These are phyloP conservation scores for Paramecium tetraurelia DNA, from an alignment of 73 alveolate genomes.

Conservation along the genomic window DNA sequence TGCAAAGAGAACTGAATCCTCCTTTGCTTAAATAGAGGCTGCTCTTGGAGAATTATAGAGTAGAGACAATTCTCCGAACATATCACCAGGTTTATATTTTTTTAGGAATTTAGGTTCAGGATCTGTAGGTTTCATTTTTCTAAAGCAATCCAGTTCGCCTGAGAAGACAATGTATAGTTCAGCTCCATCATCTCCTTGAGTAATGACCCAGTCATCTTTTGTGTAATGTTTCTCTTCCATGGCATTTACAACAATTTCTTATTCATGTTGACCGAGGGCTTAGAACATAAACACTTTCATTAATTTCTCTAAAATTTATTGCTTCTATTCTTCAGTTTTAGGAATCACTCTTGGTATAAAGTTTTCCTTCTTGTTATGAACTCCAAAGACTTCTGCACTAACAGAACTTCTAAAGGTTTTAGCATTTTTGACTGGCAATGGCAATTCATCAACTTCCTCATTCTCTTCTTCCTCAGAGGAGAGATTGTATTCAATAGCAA, in stretches of 20 bases:
- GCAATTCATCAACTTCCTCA: constrained; percentile 28
- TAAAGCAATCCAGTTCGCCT: constrained; percentile 81
- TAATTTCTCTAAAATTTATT: constrained; percentile 68
- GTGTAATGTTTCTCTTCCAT: constrained; percentile 65
- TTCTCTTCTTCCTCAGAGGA: constrained; percentile 18
- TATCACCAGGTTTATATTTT: constrained; percentile 71
- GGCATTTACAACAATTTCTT: constrained; percentile 71
- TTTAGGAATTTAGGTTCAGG: constrained; percentile 60
- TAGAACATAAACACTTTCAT: constrained; percentile 69
- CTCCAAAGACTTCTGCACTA: constrained; percentile 97
- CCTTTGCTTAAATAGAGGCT: constrained; percentile 75
- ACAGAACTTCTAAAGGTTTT: constrained; percentile 73
- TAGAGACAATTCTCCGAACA: constrained; percentile 84
- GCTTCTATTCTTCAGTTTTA: constrained; percentile 79
- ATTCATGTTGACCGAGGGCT: constrained; percentile 64
- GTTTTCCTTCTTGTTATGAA: constrained; percentile 79
- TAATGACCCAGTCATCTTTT: constrained; percentile 75
- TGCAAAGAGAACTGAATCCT: constrained; percentile 74
- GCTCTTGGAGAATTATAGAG: constrained; percentile 80
- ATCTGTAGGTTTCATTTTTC: constrained; percentile 61
- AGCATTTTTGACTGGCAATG: not conserved
- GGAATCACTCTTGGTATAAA: constrained; percentile 83
- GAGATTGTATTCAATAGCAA: not conserved
- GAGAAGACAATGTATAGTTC: constrained; percentile 82
- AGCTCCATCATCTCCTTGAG: constrained; percentile 95